Evolutionary conservation across 2,329 filamentous ascomycete genomes (phyloP), one percentile per base, ranked within the genome.

Genomic region (Lecanicillium sp.): DNA sequence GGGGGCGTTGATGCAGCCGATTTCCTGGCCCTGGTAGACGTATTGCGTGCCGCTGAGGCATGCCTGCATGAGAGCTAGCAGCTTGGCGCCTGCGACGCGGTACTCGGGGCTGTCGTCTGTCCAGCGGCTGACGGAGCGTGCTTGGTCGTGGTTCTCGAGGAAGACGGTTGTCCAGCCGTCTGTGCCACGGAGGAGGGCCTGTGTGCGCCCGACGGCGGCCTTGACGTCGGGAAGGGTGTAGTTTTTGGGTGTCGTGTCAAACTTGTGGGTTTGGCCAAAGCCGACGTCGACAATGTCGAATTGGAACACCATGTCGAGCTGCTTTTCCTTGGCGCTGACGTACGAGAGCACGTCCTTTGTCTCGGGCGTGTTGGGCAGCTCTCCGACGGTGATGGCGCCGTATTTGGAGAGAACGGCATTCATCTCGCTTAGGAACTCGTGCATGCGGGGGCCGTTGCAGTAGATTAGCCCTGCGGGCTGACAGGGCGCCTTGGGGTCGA

Each of bases 261-360:
- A 72, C 44, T 70, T 72, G 35, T 70, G 60, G 0, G 67, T 56
- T 50, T 62, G 53, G 40, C 73, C 70, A 38, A 68, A 64, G 5
- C 73, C 80, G 13, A 81, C 62, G 49, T 80, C 71, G 7, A 83
- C 76, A 9, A 79, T 68, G 46, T 78, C 74, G 45, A 80, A 79
- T 47, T 78, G 75, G 56, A 85, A 84, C 2, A 83, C 75, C 80
- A 84, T 85, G 52, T 77, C 72, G 35, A 85, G 59, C 54, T 83
- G 73, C 42, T 70, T 69, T 40, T 74, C 71, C 19, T 67, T 58
- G 1, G 73, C 68, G 3, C 70, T 69, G 12, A 83, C 75, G 45
- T 80, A 83, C 14, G 65, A 52, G 7, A 83, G 56, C 2, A 83
- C 76, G 28, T 73, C 64, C 4, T 58, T 55, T 19, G 71, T 65